These are phyloP conservation scores for Fusarium anthophilum DNA, from an alignment of 2,329 filamentous ascomycete species.

Conservation along the genomic window DNA sequence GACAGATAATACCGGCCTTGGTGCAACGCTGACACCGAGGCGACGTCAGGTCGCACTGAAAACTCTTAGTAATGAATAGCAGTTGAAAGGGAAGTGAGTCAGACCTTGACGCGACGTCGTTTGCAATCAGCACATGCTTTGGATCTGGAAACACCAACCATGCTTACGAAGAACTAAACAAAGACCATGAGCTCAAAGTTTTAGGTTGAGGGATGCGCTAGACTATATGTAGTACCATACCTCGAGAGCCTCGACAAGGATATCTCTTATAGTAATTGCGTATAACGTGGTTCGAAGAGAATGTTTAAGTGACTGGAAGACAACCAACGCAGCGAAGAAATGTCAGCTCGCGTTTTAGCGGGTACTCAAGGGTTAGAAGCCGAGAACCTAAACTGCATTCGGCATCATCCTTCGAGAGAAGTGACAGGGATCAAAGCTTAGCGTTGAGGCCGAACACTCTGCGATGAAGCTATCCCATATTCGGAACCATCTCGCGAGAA, in stretches of 20 bases:
- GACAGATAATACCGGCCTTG: conserved; percentile 4
- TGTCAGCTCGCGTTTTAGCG: not conserved
- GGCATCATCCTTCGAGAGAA: not conserved
- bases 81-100: not conserved
- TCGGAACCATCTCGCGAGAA: conserved; percentile 11
- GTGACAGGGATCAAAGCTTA: not conserved
- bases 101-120: conserved; percentile 19
- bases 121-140: conserved; percentile 10
- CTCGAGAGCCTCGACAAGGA: not conserved
- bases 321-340: not conserved
- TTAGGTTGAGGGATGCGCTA: not conserved
- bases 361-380: not conserved
- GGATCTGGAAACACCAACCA: conserved; percentile 13
- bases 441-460: not conserved
- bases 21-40: not conserved
- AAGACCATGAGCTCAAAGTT: fast-evolving
- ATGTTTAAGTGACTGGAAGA: not conserved
- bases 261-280: fast-evolving
- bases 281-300: not conserved
- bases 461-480: not conserved
- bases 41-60: not conserved
- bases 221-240: not conserved
- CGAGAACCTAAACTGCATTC: not conserved
- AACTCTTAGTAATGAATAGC: fast-evolving
- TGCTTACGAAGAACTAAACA: not conserved